Evolutionary conservation across 2,329 filamentous ascomycete genomes (phyloP).

Genomic region (Metarhizium guizhouense): DNA sequence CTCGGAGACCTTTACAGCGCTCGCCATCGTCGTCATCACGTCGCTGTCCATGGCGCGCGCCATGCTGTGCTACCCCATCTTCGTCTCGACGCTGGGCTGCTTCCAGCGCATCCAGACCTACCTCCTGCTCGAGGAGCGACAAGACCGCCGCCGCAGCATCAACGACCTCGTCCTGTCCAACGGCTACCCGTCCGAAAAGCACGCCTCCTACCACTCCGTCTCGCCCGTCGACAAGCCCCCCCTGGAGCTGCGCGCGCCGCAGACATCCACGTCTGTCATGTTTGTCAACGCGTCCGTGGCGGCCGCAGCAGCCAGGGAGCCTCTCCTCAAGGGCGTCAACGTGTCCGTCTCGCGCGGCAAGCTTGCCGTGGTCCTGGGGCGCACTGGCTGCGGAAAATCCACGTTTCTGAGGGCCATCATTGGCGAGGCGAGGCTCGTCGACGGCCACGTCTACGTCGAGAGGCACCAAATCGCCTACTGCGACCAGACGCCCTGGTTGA

Average conservation of each 20-base stretch:
- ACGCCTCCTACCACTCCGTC: constrained; percentile 15
- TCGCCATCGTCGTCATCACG: constrained; percentile 9
- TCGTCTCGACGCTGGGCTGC: constrained; percentile 5
- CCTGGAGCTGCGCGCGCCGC: background rate
- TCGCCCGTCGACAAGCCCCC: background rate
- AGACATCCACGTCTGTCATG: constrained; percentile 2
- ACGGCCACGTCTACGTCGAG: constrained; percentile 7
- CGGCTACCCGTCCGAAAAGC: constrained; percentile 9
- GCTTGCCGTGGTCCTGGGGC: constrained; percentile 5
- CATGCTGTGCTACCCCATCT: constrained; percentile 3
- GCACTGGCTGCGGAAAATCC: constrained; percentile 18
- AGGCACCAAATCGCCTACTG: constrained; percentile 4
- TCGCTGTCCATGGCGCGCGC: constrained; percentile 5
- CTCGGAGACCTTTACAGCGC: constrained; percentile 7
- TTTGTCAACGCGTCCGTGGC: constrained; percentile 32
- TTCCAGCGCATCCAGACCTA: constrained; percentile 9
- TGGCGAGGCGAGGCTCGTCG: constrained; percentile 5
- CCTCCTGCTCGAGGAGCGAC: constrained; percentile 5
- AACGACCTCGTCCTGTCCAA: constrained; percentile 28
- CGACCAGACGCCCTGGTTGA: constrained; percentile 15
- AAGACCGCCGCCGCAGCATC: constrained; percentile 16
- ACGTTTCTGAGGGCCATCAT: constrained; percentile 8
- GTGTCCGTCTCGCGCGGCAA: background rate
- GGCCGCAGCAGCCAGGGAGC: constrained; percentile 25
- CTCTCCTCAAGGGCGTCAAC: constrained; percentile 13